Conservation (phyloP, 805 yeast species). For the Wickerhamomyces canadensis region DNA sequence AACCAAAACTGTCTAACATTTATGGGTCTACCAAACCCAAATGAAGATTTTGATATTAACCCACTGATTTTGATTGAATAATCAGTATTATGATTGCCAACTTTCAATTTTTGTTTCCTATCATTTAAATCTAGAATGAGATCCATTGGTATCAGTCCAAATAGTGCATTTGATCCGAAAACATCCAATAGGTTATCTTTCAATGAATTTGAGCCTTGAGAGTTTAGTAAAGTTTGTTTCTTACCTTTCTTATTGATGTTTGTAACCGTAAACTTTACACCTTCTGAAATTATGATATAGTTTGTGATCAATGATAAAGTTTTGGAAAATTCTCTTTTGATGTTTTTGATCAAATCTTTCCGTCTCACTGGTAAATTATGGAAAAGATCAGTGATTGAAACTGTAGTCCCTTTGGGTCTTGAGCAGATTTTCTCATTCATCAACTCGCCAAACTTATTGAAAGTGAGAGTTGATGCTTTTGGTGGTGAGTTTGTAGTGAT, state of each 20-base stretch:
- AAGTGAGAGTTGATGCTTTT: slow-evolving; percentile 49
- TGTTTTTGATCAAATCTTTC: slow-evolving; percentile 62
- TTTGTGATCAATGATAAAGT: slow-evolving; percentile 56
- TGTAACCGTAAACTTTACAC: slow-evolving; percentile 53
- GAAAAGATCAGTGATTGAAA: slow-evolving; percentile 56
- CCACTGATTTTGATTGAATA: slow-evolving; percentile 53
- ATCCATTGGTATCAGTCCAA: slow-evolving; percentile 54
- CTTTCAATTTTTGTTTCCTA: slow-evolving; percentile 10
- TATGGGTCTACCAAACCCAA: slow-evolving; percentile 70
- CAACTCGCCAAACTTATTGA: slow-evolving; percentile 51
- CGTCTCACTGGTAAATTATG: slow-evolving; percentile 73
- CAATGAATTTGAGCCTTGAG: slow-evolving; percentile 45
- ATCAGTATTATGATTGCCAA: slow-evolving; percentile 21
- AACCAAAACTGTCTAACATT: slow-evolving; percentile 72
- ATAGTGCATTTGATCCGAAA: slow-evolving; percentile 62
- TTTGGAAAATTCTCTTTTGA: slow-evolving; percentile 66
- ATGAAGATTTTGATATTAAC: slow-evolving; percentile 65
- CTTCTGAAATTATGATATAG: slow-evolving; percentile 58
- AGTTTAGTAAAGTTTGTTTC: slow-evolving; percentile 49
- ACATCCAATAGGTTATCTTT: slow-evolving; percentile 58
- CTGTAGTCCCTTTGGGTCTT: slow-evolving; percentile 66
- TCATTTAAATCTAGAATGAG: no score
- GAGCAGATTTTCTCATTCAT: slow-evolving; percentile 34
- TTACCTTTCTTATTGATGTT: slow-evolving; percentile 44
- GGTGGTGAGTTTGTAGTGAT: slow-evolving; percentile 50